Evolutionary conservation across 192 early-diverging fungal species (phyloP).

Genomic region (Tieghemiomyces parasiticus): DNA sequence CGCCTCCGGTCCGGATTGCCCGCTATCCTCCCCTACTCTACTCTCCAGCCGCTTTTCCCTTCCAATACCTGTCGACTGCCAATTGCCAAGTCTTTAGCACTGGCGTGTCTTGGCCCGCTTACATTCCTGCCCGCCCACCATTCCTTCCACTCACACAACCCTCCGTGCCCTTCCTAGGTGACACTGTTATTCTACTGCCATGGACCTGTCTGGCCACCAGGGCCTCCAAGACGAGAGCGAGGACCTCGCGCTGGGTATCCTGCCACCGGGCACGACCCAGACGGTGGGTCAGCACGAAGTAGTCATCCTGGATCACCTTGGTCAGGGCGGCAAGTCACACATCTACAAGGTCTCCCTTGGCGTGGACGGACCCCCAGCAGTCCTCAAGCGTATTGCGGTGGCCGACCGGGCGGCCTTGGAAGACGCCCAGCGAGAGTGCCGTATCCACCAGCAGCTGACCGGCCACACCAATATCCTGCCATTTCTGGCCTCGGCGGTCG

Average conservation of each 20-base stretch:
- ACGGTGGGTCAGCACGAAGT: background rate
- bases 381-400: constrained; percentile 68
- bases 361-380: constrained; percentile 36
- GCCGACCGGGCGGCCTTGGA: constrained; percentile 47
- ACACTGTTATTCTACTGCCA: no score
- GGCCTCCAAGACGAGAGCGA: background rate
- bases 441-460: constrained; percentile 57
- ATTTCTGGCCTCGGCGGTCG: constrained; percentile 57
- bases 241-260: background rate
- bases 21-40: no score
- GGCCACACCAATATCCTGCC: constrained; percentile 71
- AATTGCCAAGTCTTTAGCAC: no score
- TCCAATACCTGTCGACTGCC: no score
- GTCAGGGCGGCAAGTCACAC: constrained; percentile 74
- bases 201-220: background rate
- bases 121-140: no score
- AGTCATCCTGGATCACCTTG: background rate
- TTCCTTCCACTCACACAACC: no score
- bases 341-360: constrained; percentile 62
- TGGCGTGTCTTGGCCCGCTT: no score
- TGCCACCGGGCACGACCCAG: background rate
- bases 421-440: constrained; percentile 55
- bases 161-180: no score
- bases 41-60: no score
- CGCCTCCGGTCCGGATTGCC: no score